Evolutionary conservation across 164 flowering plant genomes (phyloP), one percentile per base, ranked within the genome.

Genomic region (Cinnamomum micranthum): DNA sequence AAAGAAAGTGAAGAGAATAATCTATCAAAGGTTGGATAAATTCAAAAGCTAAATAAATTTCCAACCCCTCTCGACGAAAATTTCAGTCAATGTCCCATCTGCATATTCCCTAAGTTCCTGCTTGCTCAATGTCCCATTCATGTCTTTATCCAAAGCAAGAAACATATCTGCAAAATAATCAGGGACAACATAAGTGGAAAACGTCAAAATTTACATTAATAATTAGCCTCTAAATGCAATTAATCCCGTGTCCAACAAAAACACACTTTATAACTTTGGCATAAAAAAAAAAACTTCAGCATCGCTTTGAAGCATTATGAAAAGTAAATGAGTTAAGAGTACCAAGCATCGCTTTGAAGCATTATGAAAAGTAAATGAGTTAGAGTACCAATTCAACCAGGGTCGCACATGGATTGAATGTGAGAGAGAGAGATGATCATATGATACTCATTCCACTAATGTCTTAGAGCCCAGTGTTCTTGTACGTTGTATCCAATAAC

Each of bases 51-150:
- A 17, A 72, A 33, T 52, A 35, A 17, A 14, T 69, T 41, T 27
- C 73, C 82, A 58, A 95, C 99, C 98, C 76, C 99, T 88, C 81
- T 95, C 98, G 74, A 92, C 82, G 76, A 93, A 93, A 76, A 95
- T 92, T 74, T 92, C 97, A 23, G 99, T 95, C 72, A 95, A 76
- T 60, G 99, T 91, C 41, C 97, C 97, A 84, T 93, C 99, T 28
- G 99, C 99, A 85, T 95, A 95, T 81, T 93, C 99, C 83, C 88
- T 84, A 78, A 93, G 97, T 82, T 95, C 99, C 78, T 89, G 94
- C 87, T 92, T 95, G 89, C 98, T 89, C 81, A 92, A 81, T 35
- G 92, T 90, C 68, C 97, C 95, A 82, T 87, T 95, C 90, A 82
- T 85, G 84, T 92, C 98, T 86, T 92, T 95, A 83, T 95, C 99